These are phyloP conservation scores for Saitozyma sp. DNA, from an alignment of 768 basidiomycete species.

Conservation along the genomic window DNA sequence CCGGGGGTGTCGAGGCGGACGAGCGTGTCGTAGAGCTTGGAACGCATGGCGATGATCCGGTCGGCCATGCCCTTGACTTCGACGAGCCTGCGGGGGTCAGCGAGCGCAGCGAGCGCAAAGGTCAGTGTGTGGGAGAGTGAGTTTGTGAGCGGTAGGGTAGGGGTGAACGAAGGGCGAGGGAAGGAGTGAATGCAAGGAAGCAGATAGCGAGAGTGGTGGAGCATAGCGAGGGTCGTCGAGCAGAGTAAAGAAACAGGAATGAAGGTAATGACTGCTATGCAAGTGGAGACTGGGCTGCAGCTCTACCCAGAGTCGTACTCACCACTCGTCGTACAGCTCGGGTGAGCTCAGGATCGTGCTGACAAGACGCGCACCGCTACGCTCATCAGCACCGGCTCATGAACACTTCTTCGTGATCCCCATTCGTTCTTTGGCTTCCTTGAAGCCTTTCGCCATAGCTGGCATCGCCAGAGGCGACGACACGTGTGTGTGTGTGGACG, in stretches of 20 bases:
- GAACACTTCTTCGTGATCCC: too few species aligned
- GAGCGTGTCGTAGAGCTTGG: conserved; percentile 64
- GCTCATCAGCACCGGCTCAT: too few species aligned
- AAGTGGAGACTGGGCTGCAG: neutral
- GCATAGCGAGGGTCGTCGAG: neutral
- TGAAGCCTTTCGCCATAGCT: too few species aligned
- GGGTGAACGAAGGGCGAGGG: conserved; percentile 4
- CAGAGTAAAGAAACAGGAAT: too few species aligned
- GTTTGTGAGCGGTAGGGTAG: neutral
- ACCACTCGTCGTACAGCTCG: conserved; percentile 48
- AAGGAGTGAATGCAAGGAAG: neutral
- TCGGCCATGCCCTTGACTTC: conserved; percentile 92
- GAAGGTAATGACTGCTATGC: too few species aligned
- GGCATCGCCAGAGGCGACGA: too few species aligned
- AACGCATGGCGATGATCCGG: conserved; percentile 88
- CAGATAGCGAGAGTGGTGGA: neutral
- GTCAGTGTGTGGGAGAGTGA: neutral
- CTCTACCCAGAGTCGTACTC: conserved; percentile 8
- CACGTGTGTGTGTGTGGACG: too few species aligned
- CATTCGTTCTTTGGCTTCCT: too few species aligned
- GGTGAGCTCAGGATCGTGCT: conserved; percentile 45
- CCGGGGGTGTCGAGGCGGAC: conserved; percentile 79
- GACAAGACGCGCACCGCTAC: conserved; percentile 52
- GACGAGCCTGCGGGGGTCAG: conserved; percentile 30
- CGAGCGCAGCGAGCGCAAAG: neutral